These are phyloP conservation scores for Golubevia pallescens DNA, from an alignment of 1,284 basidiomycete genomes.

Conservation along the genomic window DNA sequence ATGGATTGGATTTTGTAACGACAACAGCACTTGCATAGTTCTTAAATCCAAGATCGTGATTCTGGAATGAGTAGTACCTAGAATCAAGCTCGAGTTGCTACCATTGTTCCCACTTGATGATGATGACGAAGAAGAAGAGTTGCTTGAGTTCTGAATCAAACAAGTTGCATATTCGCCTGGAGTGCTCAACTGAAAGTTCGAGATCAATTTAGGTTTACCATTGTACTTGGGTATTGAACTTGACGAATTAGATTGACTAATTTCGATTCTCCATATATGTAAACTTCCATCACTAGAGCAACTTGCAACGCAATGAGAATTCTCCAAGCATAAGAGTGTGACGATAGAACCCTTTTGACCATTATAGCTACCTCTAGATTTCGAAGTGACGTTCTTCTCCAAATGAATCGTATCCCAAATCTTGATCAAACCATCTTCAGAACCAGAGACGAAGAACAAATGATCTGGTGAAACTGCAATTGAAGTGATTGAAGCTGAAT, in stretches of 20 bases:
- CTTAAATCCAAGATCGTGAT: conserved; percentile 83
- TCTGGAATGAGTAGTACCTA: conserved; percentile 80
- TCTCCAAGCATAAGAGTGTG: conserved; percentile 55
- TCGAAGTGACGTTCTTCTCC: conserved; percentile 74
- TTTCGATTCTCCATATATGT: conserved; percentile 65
- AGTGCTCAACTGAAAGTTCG: conserved; percentile 60
- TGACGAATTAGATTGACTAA: conserved; percentile 25
- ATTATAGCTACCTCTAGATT: conserved; percentile 64
- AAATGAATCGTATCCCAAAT: conserved; percentile 81
- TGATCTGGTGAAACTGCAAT: conserved; percentile 91
- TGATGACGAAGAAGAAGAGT: neutral
- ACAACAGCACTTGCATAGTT: conserved; percentile 78
- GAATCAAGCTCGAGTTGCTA: conserved; percentile 73
- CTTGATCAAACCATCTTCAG: conserved; percentile 82
- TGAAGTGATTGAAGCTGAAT: conserved; percentile 78
- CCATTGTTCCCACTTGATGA: too few species aligned
- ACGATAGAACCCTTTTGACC: conserved; percentile 63
- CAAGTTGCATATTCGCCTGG: conserved; percentile 62
- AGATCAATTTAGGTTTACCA: conserved; percentile 60
- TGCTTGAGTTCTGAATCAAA: conserved; percentile 31
- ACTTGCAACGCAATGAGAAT: conserved; percentile 66
- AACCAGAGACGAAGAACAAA: conserved; percentile 87
- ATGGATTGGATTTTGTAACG: conserved; percentile 82
- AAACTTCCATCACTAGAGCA: conserved; percentile 65
- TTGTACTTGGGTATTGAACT: conserved; percentile 63